These are phyloP conservation scores for Lasiosphaeriaceae sp. DNA, from an alignment of 495 filamentous ascomycete genomes.

Conservation along the genomic window DNA sequence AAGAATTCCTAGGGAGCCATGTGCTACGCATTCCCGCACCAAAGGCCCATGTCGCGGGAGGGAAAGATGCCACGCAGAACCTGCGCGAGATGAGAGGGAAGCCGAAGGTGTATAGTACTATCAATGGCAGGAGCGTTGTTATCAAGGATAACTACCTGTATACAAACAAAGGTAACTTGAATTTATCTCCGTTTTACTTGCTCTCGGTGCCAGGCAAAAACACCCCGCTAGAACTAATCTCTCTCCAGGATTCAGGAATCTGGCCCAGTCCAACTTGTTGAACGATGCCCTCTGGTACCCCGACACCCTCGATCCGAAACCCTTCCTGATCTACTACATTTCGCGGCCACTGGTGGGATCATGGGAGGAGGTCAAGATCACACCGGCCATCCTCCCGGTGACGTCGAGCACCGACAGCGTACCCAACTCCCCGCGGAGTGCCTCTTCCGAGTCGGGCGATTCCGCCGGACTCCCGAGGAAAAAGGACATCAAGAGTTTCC, in stretches of 20 bases:
- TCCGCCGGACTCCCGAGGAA: constrained; percentile 52
- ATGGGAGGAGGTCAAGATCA: constrained; percentile 68
- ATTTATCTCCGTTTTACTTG: constrained; percentile 7
- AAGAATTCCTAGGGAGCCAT: constrained; percentile 97
- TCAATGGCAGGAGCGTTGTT: constrained; percentile 89
- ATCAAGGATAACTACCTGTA: constrained; percentile 92
- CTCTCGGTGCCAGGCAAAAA: background rate
- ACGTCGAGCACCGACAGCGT: constrained; percentile 18
- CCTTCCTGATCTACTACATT: constrained; percentile 97
- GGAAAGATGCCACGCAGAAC: constrained; percentile 63
- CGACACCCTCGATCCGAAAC: constrained; percentile 72
- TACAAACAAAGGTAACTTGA: constrained; percentile 83
- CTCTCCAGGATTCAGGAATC: constrained; percentile 75
- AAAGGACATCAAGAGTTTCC: constrained; percentile 87
- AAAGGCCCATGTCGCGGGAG: constrained; percentile 49
- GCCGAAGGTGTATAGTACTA: constrained; percentile 85
- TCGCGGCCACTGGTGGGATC: constrained; percentile 85
- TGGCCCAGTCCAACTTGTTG: constrained; percentile 86
- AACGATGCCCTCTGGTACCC: constrained; percentile 85
- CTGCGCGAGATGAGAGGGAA: constrained; percentile 89
- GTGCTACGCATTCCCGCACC: constrained; percentile 76
- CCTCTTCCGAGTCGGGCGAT: constrained; percentile 31
- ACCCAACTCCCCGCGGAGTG: constrained; percentile 28
- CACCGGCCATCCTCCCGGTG: constrained; percentile 53
- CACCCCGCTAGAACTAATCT: constrained; percentile 5